Base-by-base conservation (phyloP, 306 rosid genomes). In the Gynostemma pentaphyllum region DNA sequence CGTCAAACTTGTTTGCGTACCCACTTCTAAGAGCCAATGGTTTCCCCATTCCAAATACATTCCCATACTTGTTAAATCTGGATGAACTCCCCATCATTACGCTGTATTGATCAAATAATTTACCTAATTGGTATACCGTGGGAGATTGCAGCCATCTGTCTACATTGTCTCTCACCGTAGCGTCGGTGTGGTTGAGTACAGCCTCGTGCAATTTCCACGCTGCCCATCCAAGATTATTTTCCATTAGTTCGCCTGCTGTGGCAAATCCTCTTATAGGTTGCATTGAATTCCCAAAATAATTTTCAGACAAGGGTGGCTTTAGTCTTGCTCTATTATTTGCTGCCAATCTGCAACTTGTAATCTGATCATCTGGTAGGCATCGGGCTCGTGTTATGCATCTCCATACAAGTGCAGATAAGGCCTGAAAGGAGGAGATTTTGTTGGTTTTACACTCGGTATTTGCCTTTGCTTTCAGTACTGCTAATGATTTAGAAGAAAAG, bases 11-110 rank as follows among this genome's bases (percentile, higher is more conserved):
- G 72, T 82, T 67, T 0, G 70, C 85, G 30, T 75, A 74, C 0
- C 97, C 91, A 42, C 87, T 78, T 0, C 69, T 65, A 15, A 80
- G 60, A 0, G 78, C 82, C 70, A 83, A 32, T 0, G 87, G 77
- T 75, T 83, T 81, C 2, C 91, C 96, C 91, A 86, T 80, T 36
- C 96, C 95, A 44, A 89, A 85, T 30, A 83, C 83, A 32, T 70
- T 76, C 2, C 80, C 85, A 52, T 78, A 85, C 84, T 72, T 69
- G 22, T 80, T 69, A 62, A 86, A 86, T 45, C 87, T 75, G 0
- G 95, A 89, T 4, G 91, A 79, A 44, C 95, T 83, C 4, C 79
- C 11, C 62, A 57, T 57, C 29, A 11, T 0, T 0, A 36, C 9
- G 0, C 1, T 34, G 2, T 19, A 4, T 4, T 27, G 1, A 16